Evolutionary conservation across 2,329 filamentous ascomycete genomes (phyloP).

Genomic region (Aspergillus luchuensis): DNA sequence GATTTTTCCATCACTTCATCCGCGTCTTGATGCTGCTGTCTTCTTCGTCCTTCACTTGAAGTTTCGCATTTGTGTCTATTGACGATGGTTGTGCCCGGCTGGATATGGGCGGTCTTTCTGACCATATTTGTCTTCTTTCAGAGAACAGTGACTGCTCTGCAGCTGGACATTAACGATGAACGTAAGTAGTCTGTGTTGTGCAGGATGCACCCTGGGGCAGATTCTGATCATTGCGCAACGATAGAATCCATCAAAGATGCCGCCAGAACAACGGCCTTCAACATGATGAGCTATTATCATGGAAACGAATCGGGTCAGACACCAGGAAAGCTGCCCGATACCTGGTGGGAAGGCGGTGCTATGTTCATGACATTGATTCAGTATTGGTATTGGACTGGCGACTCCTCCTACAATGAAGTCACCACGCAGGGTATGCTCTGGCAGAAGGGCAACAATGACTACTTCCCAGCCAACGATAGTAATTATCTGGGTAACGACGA

Average conservation of each 20-base stretch:
- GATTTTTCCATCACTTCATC: background rate
- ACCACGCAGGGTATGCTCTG: slow-evolving; percentile 69
- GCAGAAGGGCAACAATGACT: slow-evolving; percentile 75
- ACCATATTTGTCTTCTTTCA: slow-evolving; percentile 12
- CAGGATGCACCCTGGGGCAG: background rate
- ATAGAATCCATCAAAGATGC: slow-evolving; percentile 38
- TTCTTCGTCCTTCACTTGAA: slow-evolving; percentile 1
- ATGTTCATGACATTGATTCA: slow-evolving; percentile 72
- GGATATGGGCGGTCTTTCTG: slow-evolving; percentile 14
- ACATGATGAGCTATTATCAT: slow-evolving; percentile 44
- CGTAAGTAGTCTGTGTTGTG: slow-evolving; percentile 10
- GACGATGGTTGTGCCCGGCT: slow-evolving; percentile 8
- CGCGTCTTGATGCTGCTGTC: slow-evolving; percentile 5
- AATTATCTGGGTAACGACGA: slow-evolving; percentile 56
- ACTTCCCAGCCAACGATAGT: slow-evolving; percentile 66
- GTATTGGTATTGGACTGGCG: slow-evolving; percentile 82
- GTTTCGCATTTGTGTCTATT: background rate
- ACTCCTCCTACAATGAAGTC: slow-evolving; percentile 69
- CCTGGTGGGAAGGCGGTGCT: slow-evolving; percentile 70
- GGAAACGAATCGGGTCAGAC: slow-evolving; percentile 41
- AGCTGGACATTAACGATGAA: slow-evolving; percentile 26
- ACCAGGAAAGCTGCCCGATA: slow-evolving; percentile 43
- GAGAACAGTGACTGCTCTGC: slow-evolving; percentile 17
- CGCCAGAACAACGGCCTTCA: slow-evolving; percentile 38
- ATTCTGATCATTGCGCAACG: slow-evolving; percentile 1